These are phyloP conservation scores for Conticribra weissflogii DNA, from an alignment of 108 stramenopile genomes.

Conservation along the genomic window DNA sequence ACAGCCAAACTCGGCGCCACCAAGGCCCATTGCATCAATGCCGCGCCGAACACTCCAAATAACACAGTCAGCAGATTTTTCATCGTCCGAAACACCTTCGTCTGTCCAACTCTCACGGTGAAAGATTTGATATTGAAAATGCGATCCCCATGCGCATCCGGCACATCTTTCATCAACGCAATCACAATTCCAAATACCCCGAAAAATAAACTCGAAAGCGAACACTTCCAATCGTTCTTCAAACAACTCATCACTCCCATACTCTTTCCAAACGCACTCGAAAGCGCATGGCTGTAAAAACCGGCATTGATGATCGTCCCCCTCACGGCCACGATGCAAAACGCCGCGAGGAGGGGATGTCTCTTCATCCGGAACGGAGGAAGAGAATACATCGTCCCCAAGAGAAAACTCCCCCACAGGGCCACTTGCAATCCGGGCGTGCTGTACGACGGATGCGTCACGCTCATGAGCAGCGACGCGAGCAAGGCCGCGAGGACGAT, in stretches of 20 bases:
- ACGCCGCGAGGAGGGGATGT: conserved; percentile 93
- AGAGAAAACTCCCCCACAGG: conserved; percentile 81
- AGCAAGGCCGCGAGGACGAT: conserved; percentile 64
- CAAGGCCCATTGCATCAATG: conserved; percentile 47
- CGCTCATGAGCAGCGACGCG: conserved; percentile 67
- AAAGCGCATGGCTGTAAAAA: conserved; percentile 75
- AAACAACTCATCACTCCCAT: conserved; percentile 63
- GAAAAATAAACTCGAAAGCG: conserved; percentile 78
- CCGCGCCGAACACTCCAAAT: conserved; percentile 45
- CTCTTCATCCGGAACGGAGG: conserved; percentile 90
- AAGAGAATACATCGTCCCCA: conserved; percentile 90
- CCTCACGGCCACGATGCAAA: conserved; percentile 93
- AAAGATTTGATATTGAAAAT: conserved; percentile 79
- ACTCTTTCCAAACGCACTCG: conserved; percentile 60
- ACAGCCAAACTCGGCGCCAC: conserved; percentile 30
- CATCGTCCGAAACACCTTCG: conserved; percentile 55
- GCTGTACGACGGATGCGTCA: conserved; percentile 57
- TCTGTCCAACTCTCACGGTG: conserved; percentile 78
- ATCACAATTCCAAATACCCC: conserved; percentile 86
- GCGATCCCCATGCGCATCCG: conserved; percentile 80
- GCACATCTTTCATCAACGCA: conserved; percentile 92
- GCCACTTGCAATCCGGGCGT: conserved; percentile 72
- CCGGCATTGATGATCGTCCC: conserved; percentile 93
- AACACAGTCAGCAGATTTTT: conserved; percentile 53
- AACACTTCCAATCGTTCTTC: conserved; percentile 56